Conservation (phyloP, 116 monocot genomes). For the Trichopus zeylanicus region DNA sequence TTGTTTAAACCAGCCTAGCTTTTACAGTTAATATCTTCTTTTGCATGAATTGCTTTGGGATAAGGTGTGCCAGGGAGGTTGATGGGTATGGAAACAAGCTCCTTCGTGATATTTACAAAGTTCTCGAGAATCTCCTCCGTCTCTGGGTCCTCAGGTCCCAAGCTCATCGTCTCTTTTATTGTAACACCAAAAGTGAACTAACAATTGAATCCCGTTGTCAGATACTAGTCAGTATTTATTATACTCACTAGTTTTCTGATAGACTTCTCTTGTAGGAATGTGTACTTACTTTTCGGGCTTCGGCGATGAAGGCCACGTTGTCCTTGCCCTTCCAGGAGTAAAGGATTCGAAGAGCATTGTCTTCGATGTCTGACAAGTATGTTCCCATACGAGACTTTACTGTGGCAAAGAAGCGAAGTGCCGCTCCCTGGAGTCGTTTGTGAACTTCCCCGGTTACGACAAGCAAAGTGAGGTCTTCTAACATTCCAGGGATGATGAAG, state of each 20-base stretch:
- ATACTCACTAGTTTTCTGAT: no score
- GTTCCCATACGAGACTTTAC: neutral
- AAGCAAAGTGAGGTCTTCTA: constrained; percentile 15
- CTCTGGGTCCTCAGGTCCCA: constrained; percentile 16
- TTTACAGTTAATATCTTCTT: neutral
- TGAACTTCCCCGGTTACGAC: constrained; percentile 10
- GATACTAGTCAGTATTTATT: no score
- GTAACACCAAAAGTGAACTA: constrained; percentile 42
- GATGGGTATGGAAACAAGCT: constrained; percentile 23
- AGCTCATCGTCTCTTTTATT: constrained; percentile 28
- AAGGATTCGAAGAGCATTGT: no score
- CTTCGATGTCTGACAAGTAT: no score
- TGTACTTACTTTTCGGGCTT: constrained; percentile 23
- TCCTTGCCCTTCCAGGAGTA: no score
- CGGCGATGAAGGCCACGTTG: constrained; percentile 10
- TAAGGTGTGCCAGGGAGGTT: constrained; percentile 33
- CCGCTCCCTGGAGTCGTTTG: constrained; percentile 14
- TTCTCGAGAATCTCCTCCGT: constrained; percentile 8
- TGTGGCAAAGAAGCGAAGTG: constrained; percentile 11
- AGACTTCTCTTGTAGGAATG: no score
- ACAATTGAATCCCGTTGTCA: neutral
- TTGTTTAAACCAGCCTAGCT: neutral
- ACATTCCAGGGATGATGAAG: constrained; percentile 15
- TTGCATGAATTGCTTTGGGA: constrained; percentile 31
- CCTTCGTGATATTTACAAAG: constrained; percentile 28